Evolutionary conservation across 1,139 yeast genomes (phyloP).

Genomic region (Suhomyces bokatorum): DNA sequence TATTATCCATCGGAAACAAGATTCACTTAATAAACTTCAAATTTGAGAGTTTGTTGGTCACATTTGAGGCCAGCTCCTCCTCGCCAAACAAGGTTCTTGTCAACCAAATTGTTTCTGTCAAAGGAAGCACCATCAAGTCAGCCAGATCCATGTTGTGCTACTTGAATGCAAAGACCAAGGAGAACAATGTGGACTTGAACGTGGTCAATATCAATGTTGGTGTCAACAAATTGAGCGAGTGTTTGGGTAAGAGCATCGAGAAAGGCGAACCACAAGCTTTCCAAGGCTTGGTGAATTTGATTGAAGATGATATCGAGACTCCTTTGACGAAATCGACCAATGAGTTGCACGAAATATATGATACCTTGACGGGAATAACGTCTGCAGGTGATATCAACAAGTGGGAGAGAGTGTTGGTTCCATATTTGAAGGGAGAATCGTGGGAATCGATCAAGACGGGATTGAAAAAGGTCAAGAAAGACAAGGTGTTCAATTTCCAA

Average conservation of each 20-base stretch:
- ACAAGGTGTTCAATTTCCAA: slow-evolving; percentile 26
- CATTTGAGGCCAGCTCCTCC: slow-evolving; percentile 22
- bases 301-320: slow-evolving; percentile 22
- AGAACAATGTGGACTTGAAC: slow-evolving; percentile 46
- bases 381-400: slow-evolving; percentile 21
- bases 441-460: slow-evolving; percentile 26
- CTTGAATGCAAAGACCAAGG: slow-evolving; percentile 42
- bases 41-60: slow-evolving; percentile 44
- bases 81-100: slow-evolving; percentile 28
- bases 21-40: slow-evolving; percentile 47
- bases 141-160: slow-evolving; percentile 46
- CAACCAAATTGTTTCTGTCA: slow-evolving; percentile 40
- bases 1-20: slow-evolving; percentile 40
- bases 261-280: slow-evolving; percentile 13
- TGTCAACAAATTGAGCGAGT: slow-evolving; percentile 67
- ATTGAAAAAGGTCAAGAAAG: slow-evolving; percentile 16
- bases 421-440: slow-evolving; percentile 34
- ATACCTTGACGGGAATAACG: slow-evolving; percentile 23
- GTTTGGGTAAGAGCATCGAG: slow-evolving; percentile 64
- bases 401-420: slow-evolving; percentile 37
- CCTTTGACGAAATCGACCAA: slow-evolving; percentile 20
- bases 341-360: slow-evolving; percentile 28
- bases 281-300: slow-evolving; percentile 19
- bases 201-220: slow-evolving; percentile 64
- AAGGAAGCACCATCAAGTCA: slow-evolving; percentile 43